Evolutionary conservation across 768 basidiomycete genomes (phyloP).

Genomic region (Boletus edulis): DNA sequence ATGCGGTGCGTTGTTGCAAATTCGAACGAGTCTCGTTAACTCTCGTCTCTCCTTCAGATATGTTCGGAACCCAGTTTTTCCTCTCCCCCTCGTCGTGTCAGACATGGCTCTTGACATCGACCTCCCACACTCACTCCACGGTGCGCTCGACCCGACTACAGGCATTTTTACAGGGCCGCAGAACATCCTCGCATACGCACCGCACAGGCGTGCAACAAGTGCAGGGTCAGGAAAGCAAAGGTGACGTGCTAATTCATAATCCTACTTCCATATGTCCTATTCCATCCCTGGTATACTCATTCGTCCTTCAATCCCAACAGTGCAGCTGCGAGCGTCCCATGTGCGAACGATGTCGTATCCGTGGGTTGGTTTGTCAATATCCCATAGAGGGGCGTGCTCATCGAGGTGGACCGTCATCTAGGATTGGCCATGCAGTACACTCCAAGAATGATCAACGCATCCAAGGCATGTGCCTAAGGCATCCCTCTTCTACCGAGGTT

Average conservation of each 20-base stretch:
- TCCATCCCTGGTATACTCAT: neutral
- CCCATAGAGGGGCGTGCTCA: conserved; percentile 42
- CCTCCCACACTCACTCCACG: conserved; percentile 43
- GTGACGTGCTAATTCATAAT: conserved; percentile 35
- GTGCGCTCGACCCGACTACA: conserved; percentile 34
- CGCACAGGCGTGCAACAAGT: conserved; percentile 74
- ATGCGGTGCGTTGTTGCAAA: no score
- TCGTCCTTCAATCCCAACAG: conserved; percentile 31
- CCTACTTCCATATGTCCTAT: no score
- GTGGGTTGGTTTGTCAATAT: conserved; percentile 64
- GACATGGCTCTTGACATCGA: conserved; percentile 1
- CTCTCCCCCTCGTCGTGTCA: neutral
- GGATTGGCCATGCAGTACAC: neutral
- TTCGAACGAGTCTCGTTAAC: neutral
- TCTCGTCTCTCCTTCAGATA: neutral
- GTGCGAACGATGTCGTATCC: conserved; percentile 60
- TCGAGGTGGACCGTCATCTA: neutral
- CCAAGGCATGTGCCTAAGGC: no score
- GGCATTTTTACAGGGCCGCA: conserved; percentile 65
- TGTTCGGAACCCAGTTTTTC: neutral
- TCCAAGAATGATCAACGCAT: neutral
- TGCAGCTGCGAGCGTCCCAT: conserved; percentile 71
- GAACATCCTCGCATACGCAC: conserved; percentile 68
- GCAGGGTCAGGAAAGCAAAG: conserved; percentile 71
- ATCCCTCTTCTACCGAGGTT: neutral